phyloP scores from a whole-genome alignment of 2,329 filamentous ascomycete species.

The Colletotrichum paranaense region DNA sequence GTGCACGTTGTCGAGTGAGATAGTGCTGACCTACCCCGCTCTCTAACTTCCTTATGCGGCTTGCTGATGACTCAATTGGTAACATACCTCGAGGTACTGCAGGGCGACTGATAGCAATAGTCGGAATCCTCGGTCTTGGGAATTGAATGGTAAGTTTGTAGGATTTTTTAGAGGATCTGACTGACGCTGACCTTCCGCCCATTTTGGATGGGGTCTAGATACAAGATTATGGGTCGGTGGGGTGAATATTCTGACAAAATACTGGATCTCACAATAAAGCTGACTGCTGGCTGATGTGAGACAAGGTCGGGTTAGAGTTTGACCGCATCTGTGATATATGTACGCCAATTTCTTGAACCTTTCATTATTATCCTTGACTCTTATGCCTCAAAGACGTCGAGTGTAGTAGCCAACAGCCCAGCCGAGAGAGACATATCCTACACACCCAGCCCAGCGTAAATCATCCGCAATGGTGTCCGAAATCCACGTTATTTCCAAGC shows the following conservation, averaged over 20 bases:
- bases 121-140: neutral
- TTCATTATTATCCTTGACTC: neutral
- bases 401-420: neutral
- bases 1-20: neutral
- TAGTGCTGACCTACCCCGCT: neutral
- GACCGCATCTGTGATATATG: neutral
- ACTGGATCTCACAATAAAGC: neutral
- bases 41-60: neutral
- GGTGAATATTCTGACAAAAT: neutral
- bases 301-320: neutral
- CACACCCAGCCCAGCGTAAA: neutral
- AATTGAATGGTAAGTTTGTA: neutral
- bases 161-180: neutral
- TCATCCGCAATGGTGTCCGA: conserved; percentile 23
- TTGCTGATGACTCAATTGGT: neutral
- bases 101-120: neutral
- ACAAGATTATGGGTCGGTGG: neutral
- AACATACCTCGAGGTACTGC: neutral
- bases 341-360: neutral
- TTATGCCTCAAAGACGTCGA: neutral
- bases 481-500: conserved; percentile 45
- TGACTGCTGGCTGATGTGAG: neutral
- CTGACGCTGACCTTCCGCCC: neutral
- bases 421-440: neutral
- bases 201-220: neutral